Percentiles rank a stretch among this genome's conserved stretches.
phyloP scores from a whole-genome alignment of 108 stramenopile species.

The Nitzschia putrida region DNA sequence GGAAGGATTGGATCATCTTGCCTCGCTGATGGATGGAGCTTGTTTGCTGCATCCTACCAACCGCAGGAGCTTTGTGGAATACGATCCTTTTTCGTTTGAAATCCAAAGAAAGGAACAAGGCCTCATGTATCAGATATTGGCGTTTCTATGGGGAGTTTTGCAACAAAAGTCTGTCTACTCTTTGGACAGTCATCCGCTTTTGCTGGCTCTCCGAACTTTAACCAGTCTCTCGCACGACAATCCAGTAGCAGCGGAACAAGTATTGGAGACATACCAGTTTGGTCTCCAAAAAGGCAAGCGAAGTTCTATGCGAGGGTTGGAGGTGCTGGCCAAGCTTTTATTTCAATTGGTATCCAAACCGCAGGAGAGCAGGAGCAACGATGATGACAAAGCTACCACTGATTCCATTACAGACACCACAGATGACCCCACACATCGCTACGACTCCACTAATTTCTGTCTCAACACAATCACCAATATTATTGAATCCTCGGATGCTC shows the following conservation, averaged over 20 bases:
- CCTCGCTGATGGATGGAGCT: conserved; percentile 67
- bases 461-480: conserved; percentile 79
- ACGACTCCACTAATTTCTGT: conserved; percentile 69
- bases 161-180: not conserved
- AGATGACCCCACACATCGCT: conserved; percentile 39
- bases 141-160: conserved; percentile 1
- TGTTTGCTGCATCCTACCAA: conserved; percentile 61
- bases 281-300: not conserved
- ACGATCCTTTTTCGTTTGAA: conserved; percentile 37
- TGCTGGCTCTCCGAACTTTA: conserved; percentile 60
- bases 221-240: conserved; percentile 84
- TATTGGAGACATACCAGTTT: conserved; percentile 32
- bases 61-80: conserved; percentile 46
- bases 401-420: not conserved
- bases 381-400: not conserved
- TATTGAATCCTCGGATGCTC: conserved; percentile 52
- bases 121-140: conserved; percentile 11
- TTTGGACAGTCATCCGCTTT: conserved; percentile 23
- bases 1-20: conserved; percentile 46
- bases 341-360: conserved; percentile 17
- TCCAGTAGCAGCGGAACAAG: conserved; percentile 58
- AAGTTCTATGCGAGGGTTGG: conserved; percentile 15
- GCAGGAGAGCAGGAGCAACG: not conserved
- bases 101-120: conserved; percentile 18
- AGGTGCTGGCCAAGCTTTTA: conserved; percentile 21